Evolutionary conservation across 768 basidiomycete species (phyloP).

Genomic region (Nevesoporus exiguus): DNA sequence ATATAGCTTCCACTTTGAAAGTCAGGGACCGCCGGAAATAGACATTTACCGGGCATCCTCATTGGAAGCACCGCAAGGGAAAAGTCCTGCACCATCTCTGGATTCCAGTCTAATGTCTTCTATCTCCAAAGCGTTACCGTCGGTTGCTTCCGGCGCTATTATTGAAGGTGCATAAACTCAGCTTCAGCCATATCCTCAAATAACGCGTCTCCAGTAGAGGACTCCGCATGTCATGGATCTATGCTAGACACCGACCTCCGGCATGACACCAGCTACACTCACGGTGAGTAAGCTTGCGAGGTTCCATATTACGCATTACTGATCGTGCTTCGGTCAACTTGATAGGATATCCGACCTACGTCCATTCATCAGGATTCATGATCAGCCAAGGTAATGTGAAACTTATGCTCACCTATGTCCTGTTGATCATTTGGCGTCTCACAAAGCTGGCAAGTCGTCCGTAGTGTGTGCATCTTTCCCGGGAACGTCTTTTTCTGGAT

Average conservation of each 20-base stretch:
- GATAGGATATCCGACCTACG: background rate
- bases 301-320: background rate
- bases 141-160: background rate
- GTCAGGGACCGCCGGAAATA: background rate
- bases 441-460: background rate
- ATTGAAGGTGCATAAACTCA: background rate
- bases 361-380: background rate
- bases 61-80: background rate
- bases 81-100: background rate
- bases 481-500: background rate
- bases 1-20: background rate
- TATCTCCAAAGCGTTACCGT: background rate
- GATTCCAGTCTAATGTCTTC: background rate
- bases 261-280: background rate
- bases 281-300: background rate
- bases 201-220: background rate
- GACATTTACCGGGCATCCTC: background rate
- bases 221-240: background rate
- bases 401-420: background rate
- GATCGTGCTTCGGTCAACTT: background rate
- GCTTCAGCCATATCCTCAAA: background rate
- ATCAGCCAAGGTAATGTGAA: background rate
- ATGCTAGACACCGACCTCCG: background rate
- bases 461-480: background rate
- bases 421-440: background rate